These are phyloP conservation scores for Catunica adiposa DNA, from an alignment of 2,329 filamentous ascomycete species.

Conservation along the genomic window DNA sequence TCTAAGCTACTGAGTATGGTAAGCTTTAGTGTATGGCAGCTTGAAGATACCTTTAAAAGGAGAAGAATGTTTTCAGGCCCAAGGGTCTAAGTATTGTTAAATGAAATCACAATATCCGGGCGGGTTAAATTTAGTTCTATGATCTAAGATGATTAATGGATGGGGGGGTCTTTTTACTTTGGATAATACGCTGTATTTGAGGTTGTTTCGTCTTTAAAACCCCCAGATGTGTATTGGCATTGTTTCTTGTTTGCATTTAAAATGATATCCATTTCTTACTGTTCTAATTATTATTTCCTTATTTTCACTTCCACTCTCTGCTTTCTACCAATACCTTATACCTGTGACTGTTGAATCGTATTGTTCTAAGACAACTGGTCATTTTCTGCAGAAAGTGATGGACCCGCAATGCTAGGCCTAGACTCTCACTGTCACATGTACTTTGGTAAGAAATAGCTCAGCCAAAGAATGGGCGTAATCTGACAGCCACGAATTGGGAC, in stretches of 20 bases:
- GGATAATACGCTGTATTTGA: background rate
- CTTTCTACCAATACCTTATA: no score
- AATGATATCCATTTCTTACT: slow-evolving; percentile 8
- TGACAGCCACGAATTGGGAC: no score
- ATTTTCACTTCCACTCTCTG: background rate
- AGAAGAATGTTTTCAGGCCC: background rate
- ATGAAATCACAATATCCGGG: background rate
- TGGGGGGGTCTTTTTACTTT: slow-evolving; percentile 1
- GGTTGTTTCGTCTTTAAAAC: background rate
- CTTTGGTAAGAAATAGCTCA: no score
- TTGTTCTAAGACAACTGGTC: background rate
- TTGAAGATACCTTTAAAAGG: background rate
- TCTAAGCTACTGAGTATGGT: slow-evolving; percentile 16
- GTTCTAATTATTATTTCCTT: background rate
- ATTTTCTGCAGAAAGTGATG: background rate
- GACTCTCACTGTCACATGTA: no score
- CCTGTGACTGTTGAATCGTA: no score
- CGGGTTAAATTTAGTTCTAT: background rate
- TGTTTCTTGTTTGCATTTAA: background rate
- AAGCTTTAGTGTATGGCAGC: background rate
- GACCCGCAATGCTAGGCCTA: no score
- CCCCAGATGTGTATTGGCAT: background rate
- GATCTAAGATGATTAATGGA: background rate
- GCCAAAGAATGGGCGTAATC: no score
- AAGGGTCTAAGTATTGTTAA: background rate